Evolutionary conservation across 2,329 filamentous ascomycete genomes (phyloP), one percentile per base, ranked within the genome.

Genomic region (Cercospora berteroae): DNA sequence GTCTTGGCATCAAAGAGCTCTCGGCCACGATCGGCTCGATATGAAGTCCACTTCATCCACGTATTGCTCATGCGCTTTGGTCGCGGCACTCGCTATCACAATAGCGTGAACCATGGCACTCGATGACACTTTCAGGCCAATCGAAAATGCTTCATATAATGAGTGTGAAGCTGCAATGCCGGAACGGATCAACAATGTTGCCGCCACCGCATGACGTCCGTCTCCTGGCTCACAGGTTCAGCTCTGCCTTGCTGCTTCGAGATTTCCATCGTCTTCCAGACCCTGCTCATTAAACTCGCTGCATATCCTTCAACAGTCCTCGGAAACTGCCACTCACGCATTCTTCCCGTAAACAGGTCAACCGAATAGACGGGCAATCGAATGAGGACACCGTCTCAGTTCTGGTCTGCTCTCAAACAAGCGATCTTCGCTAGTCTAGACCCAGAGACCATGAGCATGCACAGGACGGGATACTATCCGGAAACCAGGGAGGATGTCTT

Each of bases 401-500:
- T 58, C 18, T 58, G 55, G 55, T 58, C 55, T 31, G 27, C 55
- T 36, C 18, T 58, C 55, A 58, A 36, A 36, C 10, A 58, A 36
- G 27, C 27, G n/a, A 12, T 58, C 16, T 31, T 58, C n/a, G 18
- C 55, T 29, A 58, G 31, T 36, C 29, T 58, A 10, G 55, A 36
- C 27, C 25, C n/a, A 58, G 55, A 58, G 18, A 36, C 27, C 23
- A 36, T 58, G 31, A 36, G 31, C 27, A 18, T 36, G 31, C 27
- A 36, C 9, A 58, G 55, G 27, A 33, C 55, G 7, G 27, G 31
- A n/a, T 36, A 63, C 20, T 63, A 39, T 25, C 68, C 68, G n/a
- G 60, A 60, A 20, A 66, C 44, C 18, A 59, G 60, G 9, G 29
- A 60, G 44, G 68, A 70, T 52, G 42, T 70, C 5, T 63, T 25